Base-by-base conservation (phyloP, 2,329 filamentous ascomycete genomes). In the Sarocladium kiliense region DNA sequence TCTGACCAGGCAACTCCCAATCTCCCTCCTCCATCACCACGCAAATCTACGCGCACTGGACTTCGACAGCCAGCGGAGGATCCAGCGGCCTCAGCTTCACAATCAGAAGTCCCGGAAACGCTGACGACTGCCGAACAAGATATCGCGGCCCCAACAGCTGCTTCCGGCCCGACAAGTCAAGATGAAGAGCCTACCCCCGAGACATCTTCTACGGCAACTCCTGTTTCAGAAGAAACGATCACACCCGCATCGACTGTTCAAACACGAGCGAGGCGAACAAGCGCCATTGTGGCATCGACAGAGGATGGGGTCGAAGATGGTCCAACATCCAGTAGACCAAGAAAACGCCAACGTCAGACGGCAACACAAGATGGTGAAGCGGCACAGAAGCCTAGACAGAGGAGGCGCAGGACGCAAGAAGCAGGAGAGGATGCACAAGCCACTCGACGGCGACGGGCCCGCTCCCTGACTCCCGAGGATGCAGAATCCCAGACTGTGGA, bases 401-500 rank as follows among this genome's bases (percentile, higher is more conserved):
- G 58, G 60, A 4, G 53, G 55, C 12, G 54, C 59, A 18, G 34
- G 59, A 57, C 57, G 57, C 54, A 61, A 57, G 56, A 61, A 55
- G 30, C 60, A 62, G 19, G 62, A n/a, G 63, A 60, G 30, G 58
- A 61, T 37, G 56, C 54, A 19, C 56, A 54, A 37, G 47, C 63
- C 49, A 58, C 62, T 16, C 65, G 53, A 49, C 44, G 63, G 54
- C 62, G 73, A 58, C 61, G 69, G 42, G 70, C 75, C 54, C 75
- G 80, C 56, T 75, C 78, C 16, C 60, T 71, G 3, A 87, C 85
- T 0, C 85, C 86, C 1, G 83, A 86, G 54, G 81, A 86, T 60
- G 81, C 84, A 3, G 85, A 88, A 63, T 68, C 71, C 23, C 77
- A 80, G 56, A 68, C 79, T 58, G 85, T 93, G 55, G 86, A 91